A percentile compares a stretch with the other conserved stretches of the same genome.
Conservation (phyloP, 108 stramenopile species). For the Fistulifera solaris region DNA sequence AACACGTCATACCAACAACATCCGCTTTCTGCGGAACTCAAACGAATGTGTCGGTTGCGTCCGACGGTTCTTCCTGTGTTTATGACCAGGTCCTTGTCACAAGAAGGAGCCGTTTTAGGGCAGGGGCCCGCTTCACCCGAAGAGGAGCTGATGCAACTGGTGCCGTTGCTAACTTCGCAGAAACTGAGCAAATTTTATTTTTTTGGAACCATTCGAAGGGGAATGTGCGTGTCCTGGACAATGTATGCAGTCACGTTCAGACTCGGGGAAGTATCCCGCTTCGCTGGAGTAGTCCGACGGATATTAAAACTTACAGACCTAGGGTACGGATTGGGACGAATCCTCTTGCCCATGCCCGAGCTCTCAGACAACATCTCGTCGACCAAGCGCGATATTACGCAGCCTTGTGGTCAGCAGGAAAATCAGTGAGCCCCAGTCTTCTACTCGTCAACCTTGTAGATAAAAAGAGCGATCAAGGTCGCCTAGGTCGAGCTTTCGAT, state of each 20-base stretch:
- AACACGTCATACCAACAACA: constrained; percentile 70
- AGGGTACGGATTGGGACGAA: constrained; percentile 74
- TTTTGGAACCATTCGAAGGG: constrained; percentile 10
- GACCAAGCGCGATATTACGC: constrained; percentile 29
- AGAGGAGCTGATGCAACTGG: constrained; percentile 89
- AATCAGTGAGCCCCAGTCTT: constrained; percentile 21
- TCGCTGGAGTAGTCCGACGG: constrained; percentile 86
- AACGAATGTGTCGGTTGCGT: constrained; percentile 23
- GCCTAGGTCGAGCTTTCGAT: constrained; percentile 75
- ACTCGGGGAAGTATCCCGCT: constrained; percentile 92
- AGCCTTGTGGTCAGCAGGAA: background rate
- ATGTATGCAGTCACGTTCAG: constrained; percentile 63
- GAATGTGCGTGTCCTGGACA: constrained; percentile 5
- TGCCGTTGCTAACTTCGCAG: constrained; percentile 89
- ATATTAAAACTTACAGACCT: constrained; percentile 85
- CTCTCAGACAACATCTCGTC: constrained; percentile 58
- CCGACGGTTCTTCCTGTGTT: background rate
- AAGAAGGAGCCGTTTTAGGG: constrained; percentile 78
- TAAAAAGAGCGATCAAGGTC: constrained; percentile 87
- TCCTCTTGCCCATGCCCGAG: constrained; percentile 64
- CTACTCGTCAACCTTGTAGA: constrained; percentile 87
- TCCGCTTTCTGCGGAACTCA: constrained; percentile 87
- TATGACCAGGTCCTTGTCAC: constrained; percentile 83
- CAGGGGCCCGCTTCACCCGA: constrained; percentile 89
- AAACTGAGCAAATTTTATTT: constrained; percentile 88